A percentile compares a stretch with the other conserved stretches of the same genome.
Evolutionary conservation across 2,329 filamentous ascomycete genomes (phyloP).

Genomic region (Allantophomopsis lycopodina): DNA sequence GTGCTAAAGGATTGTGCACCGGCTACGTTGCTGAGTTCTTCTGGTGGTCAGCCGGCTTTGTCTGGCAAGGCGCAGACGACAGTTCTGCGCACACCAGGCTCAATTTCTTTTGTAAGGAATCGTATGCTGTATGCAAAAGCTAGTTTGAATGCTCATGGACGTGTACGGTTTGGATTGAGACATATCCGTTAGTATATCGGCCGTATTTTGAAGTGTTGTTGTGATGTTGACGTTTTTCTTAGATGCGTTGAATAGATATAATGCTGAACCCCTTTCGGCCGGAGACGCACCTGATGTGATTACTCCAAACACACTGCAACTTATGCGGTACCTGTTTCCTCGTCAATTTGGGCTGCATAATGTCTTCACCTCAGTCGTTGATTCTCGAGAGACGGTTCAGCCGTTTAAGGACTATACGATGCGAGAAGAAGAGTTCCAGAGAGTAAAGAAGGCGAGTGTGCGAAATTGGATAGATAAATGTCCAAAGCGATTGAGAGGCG

Average conservation of each 20-base stretch:
- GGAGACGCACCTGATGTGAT: slow-evolving; percentile 7
- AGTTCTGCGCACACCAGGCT: slow-evolving; percentile 26
- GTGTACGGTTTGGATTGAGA: slow-evolving; percentile 60
- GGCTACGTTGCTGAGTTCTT: background rate
- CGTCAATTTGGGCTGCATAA: slow-evolving; percentile 84
- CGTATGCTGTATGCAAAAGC: slow-evolving; percentile 79
- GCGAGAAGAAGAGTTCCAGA: slow-evolving; percentile 67
- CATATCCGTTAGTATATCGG: slow-evolving; percentile 56
- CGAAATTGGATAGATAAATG: slow-evolving; percentile 20
- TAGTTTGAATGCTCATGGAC: slow-evolving; percentile 51
- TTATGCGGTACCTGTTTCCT: slow-evolving; percentile 91
- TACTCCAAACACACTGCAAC: slow-evolving; percentile 46
- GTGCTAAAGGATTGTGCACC: slow-evolving; percentile 5
- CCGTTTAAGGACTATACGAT: slow-evolving; percentile 74
- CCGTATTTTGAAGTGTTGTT: too few species aligned
- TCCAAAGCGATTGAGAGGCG: slow-evolving; percentile 58
- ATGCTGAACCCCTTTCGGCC: too few species aligned
- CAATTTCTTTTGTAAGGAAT: slow-evolving; percentile 65
- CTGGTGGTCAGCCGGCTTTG: too few species aligned
- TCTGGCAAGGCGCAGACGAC: slow-evolving; percentile 1
- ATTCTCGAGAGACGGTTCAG: slow-evolving; percentile 53
- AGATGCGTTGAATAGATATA: slow-evolving; percentile 73
- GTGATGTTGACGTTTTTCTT: slow-evolving; percentile 9
- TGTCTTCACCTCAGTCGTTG: slow-evolving; percentile 63
- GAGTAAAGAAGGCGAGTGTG: slow-evolving; percentile 8